These are phyloP conservation scores for Pseudoneurospora amorphoporcata DNA, from an alignment of 495 filamentous ascomycete species.

Conservation along the genomic window DNA sequence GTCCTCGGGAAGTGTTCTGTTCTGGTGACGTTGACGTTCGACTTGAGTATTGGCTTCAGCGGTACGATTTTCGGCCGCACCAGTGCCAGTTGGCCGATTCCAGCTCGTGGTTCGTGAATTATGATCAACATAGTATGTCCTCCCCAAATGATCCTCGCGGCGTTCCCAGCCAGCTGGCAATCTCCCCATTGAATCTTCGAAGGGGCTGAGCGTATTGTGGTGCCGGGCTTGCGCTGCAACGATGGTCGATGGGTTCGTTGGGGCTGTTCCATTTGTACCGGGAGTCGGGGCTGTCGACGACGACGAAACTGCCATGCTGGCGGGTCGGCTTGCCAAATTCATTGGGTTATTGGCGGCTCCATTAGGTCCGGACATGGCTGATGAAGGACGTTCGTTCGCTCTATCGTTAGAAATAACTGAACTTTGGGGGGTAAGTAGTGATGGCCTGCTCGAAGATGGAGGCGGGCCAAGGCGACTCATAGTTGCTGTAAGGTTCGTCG, in stretches of 20 bases:
- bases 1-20: slow-evolving; percentile 91
- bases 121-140: slow-evolving; percentile 99
- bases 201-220: slow-evolving; percentile 63
- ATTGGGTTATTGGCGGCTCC: slow-evolving; percentile 22
- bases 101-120: slow-evolving; percentile 96
- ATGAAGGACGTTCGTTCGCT: slow-evolving; percentile 31
- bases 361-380: slow-evolving; percentile 35
- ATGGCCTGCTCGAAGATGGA: slow-evolving; percentile 32
- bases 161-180: slow-evolving; percentile 93
- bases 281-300: slow-evolving; percentile 22
- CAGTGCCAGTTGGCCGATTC: slow-evolving; percentile 72
- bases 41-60: slow-evolving; percentile 78
- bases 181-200: slow-evolving; percentile 88
- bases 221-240: slow-evolving; percentile 28
- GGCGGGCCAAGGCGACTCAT: slow-evolving; percentile 13
- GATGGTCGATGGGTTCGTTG: not conserved
- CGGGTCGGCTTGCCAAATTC: slow-evolving; percentile 25
- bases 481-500: slow-evolving; percentile 61
- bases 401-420: slow-evolving; percentile 26
- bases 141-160: slow-evolving; percentile 87
- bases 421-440: slow-evolving; percentile 26
- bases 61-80: slow-evolving; percentile 68
- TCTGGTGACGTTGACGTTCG: slow-evolving; percentile 87
- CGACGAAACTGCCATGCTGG: slow-evolving; percentile 31
- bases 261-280: slow-evolving; percentile 23